Evolutionary conservation across 495 filamentous ascomycete species (phyloP).

Genomic region (Xylaria sp.): DNA sequence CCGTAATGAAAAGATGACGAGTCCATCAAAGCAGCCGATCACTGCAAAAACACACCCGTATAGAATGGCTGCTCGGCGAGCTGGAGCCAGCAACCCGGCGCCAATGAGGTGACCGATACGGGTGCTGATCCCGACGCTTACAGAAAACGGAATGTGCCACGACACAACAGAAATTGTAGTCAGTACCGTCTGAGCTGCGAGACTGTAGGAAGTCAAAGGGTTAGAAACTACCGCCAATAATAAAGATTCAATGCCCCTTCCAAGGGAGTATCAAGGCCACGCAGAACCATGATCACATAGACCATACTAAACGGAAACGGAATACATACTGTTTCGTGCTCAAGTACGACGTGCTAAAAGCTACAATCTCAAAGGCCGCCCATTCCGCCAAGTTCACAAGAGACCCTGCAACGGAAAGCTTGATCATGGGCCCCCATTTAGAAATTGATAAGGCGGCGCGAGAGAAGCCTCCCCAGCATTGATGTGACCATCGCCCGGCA

Average conservation of each 20-base stretch:
- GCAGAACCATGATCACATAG: neutral
- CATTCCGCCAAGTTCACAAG: conserved; percentile 65
- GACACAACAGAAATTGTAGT: conserved; percentile 65
- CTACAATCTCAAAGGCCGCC: conserved; percentile 64
- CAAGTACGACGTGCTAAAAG: conserved; percentile 58
- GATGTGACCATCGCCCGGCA: conserved; percentile 47
- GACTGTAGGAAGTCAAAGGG: conserved; percentile 8
- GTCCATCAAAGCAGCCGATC: conserved; percentile 45
- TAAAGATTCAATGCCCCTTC: neutral
- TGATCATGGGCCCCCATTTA: conserved; percentile 64
- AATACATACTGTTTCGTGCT: conserved; percentile 45
- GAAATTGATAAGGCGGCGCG: conserved; percentile 52
- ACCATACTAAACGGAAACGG: neutral
- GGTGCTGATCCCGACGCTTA: conserved; percentile 68
- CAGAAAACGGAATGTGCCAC: conserved; percentile 72
- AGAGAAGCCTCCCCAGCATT: conserved; percentile 65
- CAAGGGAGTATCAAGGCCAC: neutral
- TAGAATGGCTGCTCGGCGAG: conserved; percentile 40
- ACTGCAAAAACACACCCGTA: conserved; percentile 39
- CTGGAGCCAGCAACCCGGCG: conserved; percentile 43
- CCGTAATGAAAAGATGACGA: conserved; percentile 43
- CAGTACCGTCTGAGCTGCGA: conserved; percentile 73
- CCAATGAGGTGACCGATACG: conserved; percentile 71
- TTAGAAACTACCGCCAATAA: neutral
- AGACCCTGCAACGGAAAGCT: conserved; percentile 63